A percentile compares a stretch with the other conserved stretches of the same genome.
phyloP scores from a whole-genome alignment of 176 grass and related monocot genomes.

The maize (Zea mays) region Zm-B73-REFERENCE-NAM-5.0 NC_050099.1:157791001-157791500 shows the following conservation, averaged over 20 bases:
- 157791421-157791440: background rate
- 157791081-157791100: background rate
- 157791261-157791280: background rate
- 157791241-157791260: slow-evolving; percentile 5
- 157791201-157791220: slow-evolving; percentile 31
- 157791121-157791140: slow-evolving; percentile 24
- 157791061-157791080: slow-evolving; percentile 24
- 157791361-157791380: background rate
- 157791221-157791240: background rate
- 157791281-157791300: background rate
- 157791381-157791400: background rate
- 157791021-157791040: slow-evolving; percentile 28
- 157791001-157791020: background rate
- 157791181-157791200: slow-evolving; percentile 5
- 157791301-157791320: background rate
- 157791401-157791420: background rate
- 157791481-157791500: background rate
- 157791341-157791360: background rate
- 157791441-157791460: background rate
- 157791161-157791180: background rate
- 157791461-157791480: background rate
- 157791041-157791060: slow-evolving; percentile 23
- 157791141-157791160: slow-evolving; percentile 36
- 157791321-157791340: background rate
- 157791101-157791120: slow-evolving; percentile 3